phyloP scores from a whole-genome alignment of 2,329 filamentous ascomycete species.

The Ramichloridium luteum region DNA sequence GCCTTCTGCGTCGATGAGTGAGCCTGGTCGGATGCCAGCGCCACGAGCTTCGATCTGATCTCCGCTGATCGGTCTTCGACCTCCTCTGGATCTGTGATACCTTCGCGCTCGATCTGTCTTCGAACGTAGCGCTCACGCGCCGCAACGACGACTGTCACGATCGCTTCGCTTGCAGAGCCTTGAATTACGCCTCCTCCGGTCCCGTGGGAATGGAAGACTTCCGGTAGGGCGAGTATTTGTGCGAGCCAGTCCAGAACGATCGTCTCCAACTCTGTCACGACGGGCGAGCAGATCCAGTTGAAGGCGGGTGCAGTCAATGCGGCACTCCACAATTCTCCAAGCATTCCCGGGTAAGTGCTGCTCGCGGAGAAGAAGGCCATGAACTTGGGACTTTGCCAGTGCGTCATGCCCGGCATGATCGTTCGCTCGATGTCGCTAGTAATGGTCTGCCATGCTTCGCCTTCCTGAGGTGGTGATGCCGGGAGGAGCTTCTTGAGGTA shows the following conservation, averaged over 20 bases:
- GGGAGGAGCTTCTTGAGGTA: conserved; percentile 77
- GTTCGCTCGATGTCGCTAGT: conserved; percentile 71
- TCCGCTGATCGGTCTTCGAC: conserved; percentile 58
- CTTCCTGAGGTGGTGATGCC: conserved; percentile 47
- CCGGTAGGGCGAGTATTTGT: conserved; percentile 59
- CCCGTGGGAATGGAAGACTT: conserved; percentile 59
- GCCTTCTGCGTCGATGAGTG: conserved; percentile 83
- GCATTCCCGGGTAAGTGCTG: conserved; percentile 69
- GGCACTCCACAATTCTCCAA: conserved; percentile 84
- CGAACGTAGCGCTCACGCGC: conserved; percentile 69
- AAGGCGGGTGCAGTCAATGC: conserved; percentile 85
- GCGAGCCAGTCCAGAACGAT: conserved; percentile 87
- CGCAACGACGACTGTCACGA: conserved; percentile 76
- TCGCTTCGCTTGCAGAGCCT: conserved; percentile 76
- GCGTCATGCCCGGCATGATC: conserved; percentile 84
- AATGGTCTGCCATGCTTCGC: conserved; percentile 66
- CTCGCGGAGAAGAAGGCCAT: conserved; percentile 89
- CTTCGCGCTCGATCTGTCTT: conserved; percentile 42
- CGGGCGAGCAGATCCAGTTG: conserved; percentile 93
- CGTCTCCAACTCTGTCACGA: conserved; percentile 86
- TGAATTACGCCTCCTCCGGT: conserved; percentile 89
- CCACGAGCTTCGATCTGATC: conserved; percentile 61
- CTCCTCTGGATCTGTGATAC: conserved; percentile 35
- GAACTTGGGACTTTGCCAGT: conserved; percentile 91
- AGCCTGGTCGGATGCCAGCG: conserved; percentile 63